Base-by-base conservation (phyloP, 345 rosid genomes). In the Gossypium mustelinum region DNA sequence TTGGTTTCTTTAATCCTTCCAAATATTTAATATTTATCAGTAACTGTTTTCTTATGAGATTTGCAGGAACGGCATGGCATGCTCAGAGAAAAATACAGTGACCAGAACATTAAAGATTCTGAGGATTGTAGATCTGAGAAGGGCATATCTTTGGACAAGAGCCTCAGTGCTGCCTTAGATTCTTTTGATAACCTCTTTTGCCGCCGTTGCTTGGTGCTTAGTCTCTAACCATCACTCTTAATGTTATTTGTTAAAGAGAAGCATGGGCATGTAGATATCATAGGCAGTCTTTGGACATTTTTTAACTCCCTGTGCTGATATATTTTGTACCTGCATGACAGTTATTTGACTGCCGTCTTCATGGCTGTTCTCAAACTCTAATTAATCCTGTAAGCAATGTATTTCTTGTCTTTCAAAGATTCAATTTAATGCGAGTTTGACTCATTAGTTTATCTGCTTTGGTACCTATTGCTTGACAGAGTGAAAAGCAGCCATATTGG, bases 121-220 rank as follows among this genome's bases (percentile, higher is more conserved):
- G 82, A 80, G 67, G 86, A 83, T 79, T 75, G 83, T n/a, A 85
- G 76, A 74, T 77, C 76, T 79, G 88, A 78, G 77, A 79, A 72
- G 63, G 92, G 96, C 74, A 83, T 91, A 78, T 82, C 84, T 79
- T 82, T 89, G 79, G 91, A 90, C 48, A 93, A 90, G 86, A 85
- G 90, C 81, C 98, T 95, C 75, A 79, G 84, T 83, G 91, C 91
- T 82, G 94, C 97, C 81, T 85, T 95, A 79, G 99, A 95, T 90
- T 95, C 99, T 78, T 93, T 93, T 78, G 99, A 95, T 89, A 95
- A 93, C 84, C 92, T 95, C 63, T 95, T 95, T 76, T 95, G 99
- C 79, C 98, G 99, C 57, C 99, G 96, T 75, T 95, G 99, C 86
- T 74, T 95, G 96, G 99, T 93, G 87, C 74, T 73, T 76, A 59